A percentile compares a stretch with the other conserved stretches of the same genome.
phyloP scores from a whole-genome alignment of 305 asterid species.

The Fraxinus greggii region DNA sequence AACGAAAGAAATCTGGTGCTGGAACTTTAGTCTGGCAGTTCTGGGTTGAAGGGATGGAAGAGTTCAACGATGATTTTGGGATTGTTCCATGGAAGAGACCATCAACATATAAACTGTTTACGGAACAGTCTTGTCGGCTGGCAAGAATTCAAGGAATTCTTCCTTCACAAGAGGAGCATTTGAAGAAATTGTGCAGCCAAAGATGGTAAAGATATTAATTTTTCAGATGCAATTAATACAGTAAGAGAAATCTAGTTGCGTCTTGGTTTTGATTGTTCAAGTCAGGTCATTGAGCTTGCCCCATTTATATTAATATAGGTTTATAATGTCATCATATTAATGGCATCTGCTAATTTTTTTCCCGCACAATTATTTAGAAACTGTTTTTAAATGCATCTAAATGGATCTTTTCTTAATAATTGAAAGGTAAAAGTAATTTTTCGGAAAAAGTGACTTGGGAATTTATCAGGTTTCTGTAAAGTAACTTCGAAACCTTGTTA shows the following conservation, averaged over 20 bases:
- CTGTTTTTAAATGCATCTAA: not conserved
- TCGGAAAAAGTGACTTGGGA: not conserved
- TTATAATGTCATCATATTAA: constrained; percentile 30
- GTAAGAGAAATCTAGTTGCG: constrained; percentile 16
- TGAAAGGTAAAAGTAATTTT: not conserved
- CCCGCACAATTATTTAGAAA: constrained; percentile 23
- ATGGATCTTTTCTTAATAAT: not conserved
- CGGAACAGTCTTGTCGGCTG: constrained; percentile 80
- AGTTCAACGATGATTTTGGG: constrained; percentile 80
- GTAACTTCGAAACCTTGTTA: not conserved
- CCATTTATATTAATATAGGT: constrained; percentile 27
- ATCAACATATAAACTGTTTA: constrained; percentile 61
- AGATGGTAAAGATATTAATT: constrained; percentile 26
- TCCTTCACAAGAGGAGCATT: constrained; percentile 55
- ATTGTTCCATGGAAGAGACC: constrained; percentile 77
- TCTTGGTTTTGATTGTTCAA: constrained; percentile 28
- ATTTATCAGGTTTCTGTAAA: not conserved
- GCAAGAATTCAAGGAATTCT: constrained; percentile 81
- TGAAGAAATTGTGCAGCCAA: constrained; percentile 57
- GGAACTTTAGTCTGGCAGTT: constrained; percentile 94
- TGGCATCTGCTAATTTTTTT: constrained; percentile 22
- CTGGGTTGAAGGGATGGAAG: constrained; percentile 84
- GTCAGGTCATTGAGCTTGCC: constrained; percentile 15
- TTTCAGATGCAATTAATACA: not conserved
- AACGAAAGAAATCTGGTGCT: constrained; percentile 61